Conservation (phyloP, 2,329 filamentous ascomycete species). For the Pseudocercospora eumusae region DNA sequence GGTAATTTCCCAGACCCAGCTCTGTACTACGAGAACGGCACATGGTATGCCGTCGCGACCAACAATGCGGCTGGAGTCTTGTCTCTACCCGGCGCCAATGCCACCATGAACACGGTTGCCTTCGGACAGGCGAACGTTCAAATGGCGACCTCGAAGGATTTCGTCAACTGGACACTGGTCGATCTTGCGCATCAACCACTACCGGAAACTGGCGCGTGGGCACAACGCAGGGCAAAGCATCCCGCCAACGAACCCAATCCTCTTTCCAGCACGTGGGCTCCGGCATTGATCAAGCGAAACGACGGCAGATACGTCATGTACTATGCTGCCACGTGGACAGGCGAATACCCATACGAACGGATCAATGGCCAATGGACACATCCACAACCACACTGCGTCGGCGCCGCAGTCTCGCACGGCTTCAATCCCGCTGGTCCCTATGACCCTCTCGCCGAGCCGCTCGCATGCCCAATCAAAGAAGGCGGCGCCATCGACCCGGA, state of each 20-base stretch:
- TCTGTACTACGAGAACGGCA: constrained; percentile 37
- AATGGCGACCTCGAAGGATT: constrained; percentile 43
- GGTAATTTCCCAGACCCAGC: constrained; percentile 45
- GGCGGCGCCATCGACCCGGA: constrained; percentile 42
- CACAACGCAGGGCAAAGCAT: neutral
- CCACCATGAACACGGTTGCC: constrained; percentile 14
- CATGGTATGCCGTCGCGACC: constrained; percentile 45
- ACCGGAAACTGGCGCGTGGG: constrained; percentile 24
- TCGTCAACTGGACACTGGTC: constrained; percentile 39
- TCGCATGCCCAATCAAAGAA: constrained; percentile 34
- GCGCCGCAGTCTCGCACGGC: constrained; percentile 36
- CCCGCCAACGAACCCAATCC: constrained; percentile 15
- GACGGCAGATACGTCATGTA: constrained; percentile 40
- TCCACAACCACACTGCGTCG: constrained; percentile 39
- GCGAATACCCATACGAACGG: constrained; percentile 8
- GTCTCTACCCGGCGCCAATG: constrained; percentile 20
- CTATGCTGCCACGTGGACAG: constrained; percentile 34
- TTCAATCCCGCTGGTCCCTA: constrained; percentile 36
- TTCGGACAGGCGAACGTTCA: constrained; percentile 41
- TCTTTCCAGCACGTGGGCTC: constrained; percentile 37
- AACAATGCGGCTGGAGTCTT: constrained; percentile 40
- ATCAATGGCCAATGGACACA: constrained; percentile 15
- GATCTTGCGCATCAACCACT: constrained; percentile 25
- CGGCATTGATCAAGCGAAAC: constrained; percentile 34
- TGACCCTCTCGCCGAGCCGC: constrained; percentile 26